Evolutionary conservation across 1,139 yeast species (phyloP), one percentile per base, ranked within the genome.

Genomic region (Scheffersomyces cryptocercus): DNA sequence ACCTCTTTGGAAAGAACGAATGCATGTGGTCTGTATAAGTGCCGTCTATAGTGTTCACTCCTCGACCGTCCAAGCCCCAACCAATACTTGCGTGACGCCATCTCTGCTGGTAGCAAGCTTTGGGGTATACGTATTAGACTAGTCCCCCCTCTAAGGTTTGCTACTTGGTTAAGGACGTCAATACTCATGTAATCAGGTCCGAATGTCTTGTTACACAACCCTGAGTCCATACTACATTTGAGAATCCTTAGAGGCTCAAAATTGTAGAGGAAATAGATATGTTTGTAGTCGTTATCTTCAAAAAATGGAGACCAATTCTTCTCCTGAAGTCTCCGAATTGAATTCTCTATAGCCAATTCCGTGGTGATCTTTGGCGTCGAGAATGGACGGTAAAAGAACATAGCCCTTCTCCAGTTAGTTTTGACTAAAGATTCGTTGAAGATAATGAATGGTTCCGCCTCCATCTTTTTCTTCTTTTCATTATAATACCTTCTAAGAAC

Each of bases 1-100:
- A 35, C 15, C 12, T 43, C 45, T 28, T 53, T 49, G 10, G 62
- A 55, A 3, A 58, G 40, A 15, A 58, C 45, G 24, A 55, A 49
- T 4, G 53, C 44, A 38, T 58, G 61, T 1, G 62, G 62, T 24
- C 62, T 45, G 40, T 54, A 55, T 28, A 57, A 40, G 16, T 30
- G 33, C 10, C 33, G 15, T 35, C 14, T 11, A 7, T 11, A 11
- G 12, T 16, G 20, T 13, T 14, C 26, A 28, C 13, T 34, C 14
- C 34, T 14, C 9, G 24, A 31, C 5, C 35, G 15, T 8, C n/a
- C 35, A 3, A 31, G 5, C 1, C 20, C 20, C n/a, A 31, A 13
- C 35, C 20, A 31, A 7, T 14, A 31, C 24, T 31, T 31, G 8
- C 35, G 12, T 31, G 13, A 14, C 9, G 14, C 15, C 24, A 14